These are phyloP conservation scores for Lojkania enalia DNA, from an alignment of 2,329 filamentous ascomycete genomes.

Conservation along the genomic window DNA sequence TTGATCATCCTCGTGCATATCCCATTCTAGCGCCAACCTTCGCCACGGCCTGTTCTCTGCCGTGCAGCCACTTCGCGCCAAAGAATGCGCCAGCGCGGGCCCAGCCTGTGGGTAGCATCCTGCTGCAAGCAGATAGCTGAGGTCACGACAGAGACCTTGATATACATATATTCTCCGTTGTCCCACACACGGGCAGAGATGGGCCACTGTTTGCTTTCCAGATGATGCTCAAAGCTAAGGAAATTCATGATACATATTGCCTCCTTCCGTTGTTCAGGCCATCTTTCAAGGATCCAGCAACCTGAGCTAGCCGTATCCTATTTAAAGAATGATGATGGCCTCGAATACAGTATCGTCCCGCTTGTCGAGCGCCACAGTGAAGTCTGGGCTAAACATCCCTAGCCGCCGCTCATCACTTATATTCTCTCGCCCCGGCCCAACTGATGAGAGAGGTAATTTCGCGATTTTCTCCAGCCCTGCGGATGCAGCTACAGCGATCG, in stretches of 20 bases:
- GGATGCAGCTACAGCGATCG: constrained; percentile 8
- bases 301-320: constrained; percentile 13
- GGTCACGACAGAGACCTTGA: constrained; percentile 19
- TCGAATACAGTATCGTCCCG: constrained; percentile 15
- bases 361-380: constrained; percentile 17
- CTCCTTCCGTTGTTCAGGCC: constrained; percentile 15
- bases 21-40: constrained; percentile 8
- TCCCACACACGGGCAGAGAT: constrained; percentile 23
- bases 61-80: constrained; percentile 30
- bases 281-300: constrained; percentile 19
- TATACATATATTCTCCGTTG: constrained; percentile 25
- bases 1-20: constrained; percentile 15
- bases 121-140: constrained; percentile 27
- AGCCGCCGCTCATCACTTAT: constrained; percentile 23
- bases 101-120: constrained; percentile 13
- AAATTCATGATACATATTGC: constrained; percentile 21
- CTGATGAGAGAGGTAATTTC: constrained; percentile 6
- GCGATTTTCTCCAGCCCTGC: constrained; percentile 2
- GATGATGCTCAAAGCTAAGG: constrained; percentile 22
- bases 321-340: constrained; percentile 25
- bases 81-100: constrained; percentile 28
- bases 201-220: constrained; percentile 10
- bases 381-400: constrained; percentile 20
- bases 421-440: constrained; percentile 2
- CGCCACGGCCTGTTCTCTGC: constrained; percentile 8